These are phyloP conservation scores for Rubia peregrina DNA, from an alignment of 305 asterid genomes.

Conservation along the genomic window DNA sequence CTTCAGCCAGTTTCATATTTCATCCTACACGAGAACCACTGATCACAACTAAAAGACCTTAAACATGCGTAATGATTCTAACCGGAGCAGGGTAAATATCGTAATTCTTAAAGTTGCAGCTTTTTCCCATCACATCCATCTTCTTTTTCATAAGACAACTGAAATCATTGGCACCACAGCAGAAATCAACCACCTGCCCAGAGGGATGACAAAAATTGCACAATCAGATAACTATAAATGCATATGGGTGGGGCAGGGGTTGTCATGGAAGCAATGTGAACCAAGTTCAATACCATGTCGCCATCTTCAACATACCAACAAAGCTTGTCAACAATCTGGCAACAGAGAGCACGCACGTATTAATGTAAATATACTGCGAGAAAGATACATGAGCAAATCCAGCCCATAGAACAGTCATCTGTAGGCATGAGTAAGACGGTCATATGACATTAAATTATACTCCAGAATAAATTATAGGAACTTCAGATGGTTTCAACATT, in stretches of 20 bases:
- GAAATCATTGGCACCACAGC: slow-evolving; percentile 91
- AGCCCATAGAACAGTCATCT: not conserved
- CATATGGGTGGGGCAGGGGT: not conserved
- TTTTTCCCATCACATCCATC: slow-evolving; percentile 59
- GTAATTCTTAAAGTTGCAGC: slow-evolving; percentile 66
- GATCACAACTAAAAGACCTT: not conserved
- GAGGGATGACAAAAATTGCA: not conserved
- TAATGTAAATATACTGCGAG: not conserved
- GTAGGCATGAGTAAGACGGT: not conserved
- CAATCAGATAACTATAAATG: not conserved
- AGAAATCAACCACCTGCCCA: slow-evolving; percentile 82
- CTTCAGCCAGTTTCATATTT: not conserved
- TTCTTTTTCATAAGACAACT: slow-evolving; percentile 73
- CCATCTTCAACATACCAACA: slow-evolving; percentile 74
- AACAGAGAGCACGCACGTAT: slow-evolving; percentile 17
- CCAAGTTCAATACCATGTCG: slow-evolving; percentile 56
- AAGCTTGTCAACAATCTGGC: slow-evolving; percentile 77
- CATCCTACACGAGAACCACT: not conserved
- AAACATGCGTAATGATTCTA: slow-evolving; percentile 7
- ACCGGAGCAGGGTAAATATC: slow-evolving; percentile 73
- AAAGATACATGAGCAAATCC: not conserved
- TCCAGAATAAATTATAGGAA: too few relatives aligned
- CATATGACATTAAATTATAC: not conserved
- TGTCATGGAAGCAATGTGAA: not conserved
- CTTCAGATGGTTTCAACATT: not conserved